These are phyloP conservation scores for Galerina sulciceps DNA, from an alignment of 768 basidiomycete genomes.

Conservation along the genomic window DNA sequence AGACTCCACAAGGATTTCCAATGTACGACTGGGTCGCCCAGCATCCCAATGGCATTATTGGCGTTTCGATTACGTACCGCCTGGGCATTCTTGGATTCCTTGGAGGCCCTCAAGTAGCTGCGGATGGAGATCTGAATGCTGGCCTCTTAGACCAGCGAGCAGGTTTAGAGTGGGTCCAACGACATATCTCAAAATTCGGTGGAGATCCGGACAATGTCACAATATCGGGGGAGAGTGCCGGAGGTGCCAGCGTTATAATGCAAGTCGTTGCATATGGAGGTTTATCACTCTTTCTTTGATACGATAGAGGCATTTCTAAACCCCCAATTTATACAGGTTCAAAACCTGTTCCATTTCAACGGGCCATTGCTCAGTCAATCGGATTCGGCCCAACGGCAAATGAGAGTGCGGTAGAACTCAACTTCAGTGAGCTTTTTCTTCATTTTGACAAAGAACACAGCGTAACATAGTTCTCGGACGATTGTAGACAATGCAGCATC, in stretches of 20 bases:
- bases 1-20: slow-evolving; percentile 52
- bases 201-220: slow-evolving; percentile 47
- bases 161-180: slow-evolving; percentile 56
- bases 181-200: slow-evolving; percentile 61
- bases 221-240: slow-evolving; percentile 54
- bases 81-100: slow-evolving; percentile 48
- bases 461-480: neutral
- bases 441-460: no score
- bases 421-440: slow-evolving; percentile 32
- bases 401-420: slow-evolving; percentile 28
- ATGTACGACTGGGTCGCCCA: slow-evolving; percentile 52
- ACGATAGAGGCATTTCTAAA: neutral
- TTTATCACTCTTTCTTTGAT: neutral
- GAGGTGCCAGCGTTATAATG: slow-evolving; percentile 48
- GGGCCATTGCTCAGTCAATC: slow-evolving; percentile 47
- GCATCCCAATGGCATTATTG: slow-evolving; percentile 37
- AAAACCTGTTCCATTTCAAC: slow-evolving; percentile 40
- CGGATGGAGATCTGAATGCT: slow-evolving; percentile 41
- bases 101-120: slow-evolving; percentile 34
- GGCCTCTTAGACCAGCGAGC: slow-evolving; percentile 47
- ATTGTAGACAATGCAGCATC: slow-evolving; percentile 30
- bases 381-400: slow-evolving; percentile 42
- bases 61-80: slow-evolving; percentile 42
- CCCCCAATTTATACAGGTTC: slow-evolving; percentile 24
- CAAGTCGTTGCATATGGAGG: slow-evolving; percentile 50